Conservation (phyloP, 306 rosid genomes). For the Cicer chorassanicum region DNA sequence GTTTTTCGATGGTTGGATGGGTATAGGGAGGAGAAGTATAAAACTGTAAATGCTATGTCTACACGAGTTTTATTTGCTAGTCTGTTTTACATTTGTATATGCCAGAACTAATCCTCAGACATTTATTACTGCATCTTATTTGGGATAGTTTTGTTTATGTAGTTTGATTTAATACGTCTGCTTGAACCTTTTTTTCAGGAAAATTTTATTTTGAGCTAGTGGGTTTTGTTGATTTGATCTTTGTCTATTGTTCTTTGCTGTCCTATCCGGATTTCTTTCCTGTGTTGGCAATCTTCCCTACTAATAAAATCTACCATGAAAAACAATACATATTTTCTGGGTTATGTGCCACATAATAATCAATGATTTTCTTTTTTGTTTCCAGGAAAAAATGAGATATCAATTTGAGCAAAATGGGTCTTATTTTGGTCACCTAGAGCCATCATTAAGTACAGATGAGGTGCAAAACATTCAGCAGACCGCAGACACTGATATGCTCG, state of each 20-base stretch:
- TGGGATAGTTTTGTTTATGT: not conserved
- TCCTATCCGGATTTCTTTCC: not conserved
- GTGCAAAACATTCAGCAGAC: conserved; percentile 42
- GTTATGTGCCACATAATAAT: not conserved
- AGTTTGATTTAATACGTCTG: conserved; percentile 1
- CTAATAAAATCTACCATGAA: not conserved
- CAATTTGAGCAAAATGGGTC: conserved; percentile 50
- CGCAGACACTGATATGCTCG: conserved; percentile 21
- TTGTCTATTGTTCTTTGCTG: conserved; percentile 25
- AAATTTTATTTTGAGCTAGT: not conserved
- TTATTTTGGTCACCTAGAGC: conserved; percentile 37
- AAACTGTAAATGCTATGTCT: not conserved
- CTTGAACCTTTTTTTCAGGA: not conserved
- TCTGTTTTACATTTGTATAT: not conserved
- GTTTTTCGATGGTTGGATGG: not conserved
- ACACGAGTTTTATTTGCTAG: not conserved
- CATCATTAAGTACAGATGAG: conserved; percentile 25
- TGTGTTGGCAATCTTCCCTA: not conserved
- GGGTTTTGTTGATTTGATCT: conserved; percentile 6
- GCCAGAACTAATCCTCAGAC: not conserved
- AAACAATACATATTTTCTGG: not conserved
- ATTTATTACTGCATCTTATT: conserved; percentile 4
- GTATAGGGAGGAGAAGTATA: not conserved
- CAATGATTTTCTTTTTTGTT: not conserved
- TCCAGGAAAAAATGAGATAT: conserved; percentile 52